Conservation (phyloP, 1,284 basidiomycete species). For the Tilletia walkeri region DNA sequence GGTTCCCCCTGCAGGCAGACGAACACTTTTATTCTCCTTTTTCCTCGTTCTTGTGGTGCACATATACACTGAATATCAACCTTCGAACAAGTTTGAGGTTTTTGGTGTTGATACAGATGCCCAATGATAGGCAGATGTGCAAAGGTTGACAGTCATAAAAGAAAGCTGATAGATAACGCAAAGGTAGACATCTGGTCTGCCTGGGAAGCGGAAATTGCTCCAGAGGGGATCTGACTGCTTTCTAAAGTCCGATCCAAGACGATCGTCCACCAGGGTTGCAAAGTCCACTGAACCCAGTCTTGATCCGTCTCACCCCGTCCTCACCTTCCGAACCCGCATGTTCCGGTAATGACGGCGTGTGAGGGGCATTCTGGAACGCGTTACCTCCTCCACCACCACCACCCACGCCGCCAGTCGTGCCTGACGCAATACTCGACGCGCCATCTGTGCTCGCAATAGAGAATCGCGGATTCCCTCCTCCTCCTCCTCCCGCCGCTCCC, state of each 20-base stretch:
- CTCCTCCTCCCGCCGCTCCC: not conserved
- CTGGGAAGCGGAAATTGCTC: too few relatives aligned
- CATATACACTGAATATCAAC: too few relatives aligned
- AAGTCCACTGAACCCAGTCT: conserved; percentile 86
- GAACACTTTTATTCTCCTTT: too few relatives aligned
- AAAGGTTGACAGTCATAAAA: too few relatives aligned
- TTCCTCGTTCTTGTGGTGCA: too few relatives aligned
- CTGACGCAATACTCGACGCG: conserved; percentile 7
- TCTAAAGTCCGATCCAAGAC: conserved; percentile 80
- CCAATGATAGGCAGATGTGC: too few relatives aligned
- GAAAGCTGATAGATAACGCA: too few relatives aligned
- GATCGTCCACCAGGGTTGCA: conserved; percentile 86
- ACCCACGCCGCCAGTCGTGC: not conserved
- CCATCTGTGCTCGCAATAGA: conserved; percentile 6
- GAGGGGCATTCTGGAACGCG: conserved; percentile 46
- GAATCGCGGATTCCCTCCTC: not conserved
- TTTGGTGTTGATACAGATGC: too few relatives aligned
- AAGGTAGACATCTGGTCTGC: too few relatives aligned
- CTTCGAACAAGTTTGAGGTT: too few relatives aligned
- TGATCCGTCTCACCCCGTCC: conserved; percentile 61
- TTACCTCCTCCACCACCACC: not conserved
- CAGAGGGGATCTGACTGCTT: too few relatives aligned
- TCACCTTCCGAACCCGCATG: conserved; percentile 2
- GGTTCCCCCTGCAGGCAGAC: too few relatives aligned
- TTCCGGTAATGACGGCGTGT: conserved; percentile 44